Conservation (phyloP, 2,329 filamentous ascomycete genomes). For the Fusarium sp. region DNA sequence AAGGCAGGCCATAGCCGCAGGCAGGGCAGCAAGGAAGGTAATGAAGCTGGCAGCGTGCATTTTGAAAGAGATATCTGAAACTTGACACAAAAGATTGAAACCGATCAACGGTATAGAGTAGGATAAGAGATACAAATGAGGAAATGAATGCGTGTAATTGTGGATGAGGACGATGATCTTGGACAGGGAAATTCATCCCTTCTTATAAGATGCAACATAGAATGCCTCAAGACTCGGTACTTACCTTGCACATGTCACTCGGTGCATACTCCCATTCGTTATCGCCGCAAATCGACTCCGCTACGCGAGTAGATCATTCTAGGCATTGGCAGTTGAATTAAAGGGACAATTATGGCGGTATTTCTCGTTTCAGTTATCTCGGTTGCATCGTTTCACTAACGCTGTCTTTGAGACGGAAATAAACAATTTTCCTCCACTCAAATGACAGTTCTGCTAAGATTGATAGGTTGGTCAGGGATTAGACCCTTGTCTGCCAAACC, state of each 20-base stretch:
- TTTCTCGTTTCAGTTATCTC: constrained; percentile 7
- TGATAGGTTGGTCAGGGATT: background rate
- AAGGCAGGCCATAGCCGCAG: constrained; percentile 52
- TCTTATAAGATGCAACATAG: background rate
- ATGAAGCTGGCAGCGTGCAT: constrained; percentile 41
- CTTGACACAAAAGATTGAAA: constrained; percentile 7
- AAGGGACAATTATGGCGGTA: background rate
- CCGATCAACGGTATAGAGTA: constrained; percentile 26
- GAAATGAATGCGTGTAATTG: constrained; percentile 5
- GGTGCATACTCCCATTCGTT: background rate
- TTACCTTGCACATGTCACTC: background rate
- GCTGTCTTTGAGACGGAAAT: constrained; percentile 6
- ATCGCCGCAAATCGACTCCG: too few relatives aligned
- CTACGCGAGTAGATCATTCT: too few relatives aligned
- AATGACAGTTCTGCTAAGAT: background rate
- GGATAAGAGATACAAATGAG: constrained; percentile 1
- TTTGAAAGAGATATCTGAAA: constrained; percentile 10
- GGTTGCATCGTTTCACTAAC: constrained; percentile 1
- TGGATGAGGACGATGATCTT: background rate
- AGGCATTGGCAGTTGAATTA: background rate
- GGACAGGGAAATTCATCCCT: background rate
- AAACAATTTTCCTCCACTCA: constrained; percentile 21
- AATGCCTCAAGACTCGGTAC: background rate
- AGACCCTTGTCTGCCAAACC: background rate
- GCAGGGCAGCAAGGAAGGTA: constrained; percentile 38